Conservation (phyloP, 1,139 yeast species). For the Candida buenavistaensis region DNA sequence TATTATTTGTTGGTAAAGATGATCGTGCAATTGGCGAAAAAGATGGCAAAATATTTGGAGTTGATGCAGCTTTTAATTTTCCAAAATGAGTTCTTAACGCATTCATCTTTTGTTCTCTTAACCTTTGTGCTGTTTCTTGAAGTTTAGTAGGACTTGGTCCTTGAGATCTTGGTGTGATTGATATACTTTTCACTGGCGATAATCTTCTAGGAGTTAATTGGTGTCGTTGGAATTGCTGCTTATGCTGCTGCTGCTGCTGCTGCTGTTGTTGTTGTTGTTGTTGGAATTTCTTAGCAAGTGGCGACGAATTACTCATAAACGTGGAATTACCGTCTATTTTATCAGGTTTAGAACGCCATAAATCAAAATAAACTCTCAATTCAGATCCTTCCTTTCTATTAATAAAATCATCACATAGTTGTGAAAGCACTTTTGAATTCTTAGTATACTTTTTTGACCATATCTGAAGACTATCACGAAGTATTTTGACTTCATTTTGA, state of each 20-base stretch:
- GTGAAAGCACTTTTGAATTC: slow-evolving; percentile 33
- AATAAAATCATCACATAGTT: slow-evolving; percentile 36
- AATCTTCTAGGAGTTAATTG: no score
- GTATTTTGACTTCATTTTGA: slow-evolving; percentile 27
- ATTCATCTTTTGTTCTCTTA: slow-evolving; percentile 34
- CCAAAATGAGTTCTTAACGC: slow-evolving; percentile 39
- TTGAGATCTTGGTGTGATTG: slow-evolving; percentile 20
- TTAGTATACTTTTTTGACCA: slow-evolving; percentile 44
- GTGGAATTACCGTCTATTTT: slow-evolving; percentile 19
- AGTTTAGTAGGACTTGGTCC: slow-evolving; percentile 39
- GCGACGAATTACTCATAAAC: slow-evolving; percentile 32
- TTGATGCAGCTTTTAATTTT: slow-evolving; percentile 21
- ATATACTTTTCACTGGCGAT: slow-evolving; percentile 25
- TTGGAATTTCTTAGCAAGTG: slow-evolving; percentile 29
- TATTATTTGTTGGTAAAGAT: no score
- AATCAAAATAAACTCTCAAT: slow-evolving; percentile 32
- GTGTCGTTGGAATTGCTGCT: no score
- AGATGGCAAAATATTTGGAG: no score
- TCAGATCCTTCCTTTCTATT: slow-evolving; percentile 34
- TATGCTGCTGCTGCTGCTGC: no score
- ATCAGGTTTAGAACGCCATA: slow-evolving; percentile 33
- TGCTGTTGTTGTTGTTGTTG: slow-evolving; percentile 9
- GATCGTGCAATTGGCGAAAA: no score
- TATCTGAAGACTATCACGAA: slow-evolving; percentile 27
- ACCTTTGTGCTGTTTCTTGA: slow-evolving; percentile 40